phyloP scores from a whole-genome alignment of 306 rosid genomes.

The Pyrus communis region DNA sequence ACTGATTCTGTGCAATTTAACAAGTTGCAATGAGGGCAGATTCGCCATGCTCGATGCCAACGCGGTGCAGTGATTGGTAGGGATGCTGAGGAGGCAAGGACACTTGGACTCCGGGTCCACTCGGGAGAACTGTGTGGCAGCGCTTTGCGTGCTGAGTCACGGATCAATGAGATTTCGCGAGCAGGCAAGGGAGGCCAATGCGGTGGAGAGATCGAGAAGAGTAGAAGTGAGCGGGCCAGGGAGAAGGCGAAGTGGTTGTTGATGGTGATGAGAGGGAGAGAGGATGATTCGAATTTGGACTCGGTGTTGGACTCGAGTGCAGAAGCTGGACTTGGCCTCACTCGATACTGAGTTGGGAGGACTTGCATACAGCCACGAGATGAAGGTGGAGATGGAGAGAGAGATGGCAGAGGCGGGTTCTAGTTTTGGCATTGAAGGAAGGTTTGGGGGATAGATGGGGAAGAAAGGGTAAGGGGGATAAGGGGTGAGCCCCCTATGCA shows the following conservation, averaged over 20 bases:
- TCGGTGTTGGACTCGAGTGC: constrained; percentile 22
- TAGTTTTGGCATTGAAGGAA: no score
- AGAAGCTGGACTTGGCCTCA: constrained; percentile 8
- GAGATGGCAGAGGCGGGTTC: no score
- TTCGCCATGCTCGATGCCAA: constrained; percentile 71
- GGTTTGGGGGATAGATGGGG: no score
- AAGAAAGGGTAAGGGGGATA: no score
- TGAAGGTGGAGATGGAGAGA: no score
- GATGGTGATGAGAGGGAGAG: constrained; percentile 54
- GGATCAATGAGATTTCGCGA: constrained; percentile 74
- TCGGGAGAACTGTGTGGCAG: constrained; percentile 79
- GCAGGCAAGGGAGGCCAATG: constrained; percentile 70
- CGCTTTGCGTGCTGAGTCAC: constrained; percentile 64
- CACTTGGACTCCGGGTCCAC: constrained; percentile 57
- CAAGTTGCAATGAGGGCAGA: constrained; percentile 51
- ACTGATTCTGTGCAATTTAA: constrained; percentile 64
- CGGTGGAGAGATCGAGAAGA: constrained; percentile 61
- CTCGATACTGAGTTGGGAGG: constrained; percentile 24
- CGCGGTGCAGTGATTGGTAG: constrained; percentile 60
- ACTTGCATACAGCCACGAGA: constrained; percentile 17
- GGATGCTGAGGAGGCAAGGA: constrained; percentile 40
- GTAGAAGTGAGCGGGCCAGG: constrained; percentile 68
- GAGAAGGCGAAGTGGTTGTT: constrained; percentile 68
- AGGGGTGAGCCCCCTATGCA: no score
- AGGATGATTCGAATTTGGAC: constrained; percentile 26